These are phyloP conservation scores for Myriosclerotinia duriaeana DNA, from an alignment of 2,329 filamentous ascomycete species.

Conservation along the genomic window DNA sequence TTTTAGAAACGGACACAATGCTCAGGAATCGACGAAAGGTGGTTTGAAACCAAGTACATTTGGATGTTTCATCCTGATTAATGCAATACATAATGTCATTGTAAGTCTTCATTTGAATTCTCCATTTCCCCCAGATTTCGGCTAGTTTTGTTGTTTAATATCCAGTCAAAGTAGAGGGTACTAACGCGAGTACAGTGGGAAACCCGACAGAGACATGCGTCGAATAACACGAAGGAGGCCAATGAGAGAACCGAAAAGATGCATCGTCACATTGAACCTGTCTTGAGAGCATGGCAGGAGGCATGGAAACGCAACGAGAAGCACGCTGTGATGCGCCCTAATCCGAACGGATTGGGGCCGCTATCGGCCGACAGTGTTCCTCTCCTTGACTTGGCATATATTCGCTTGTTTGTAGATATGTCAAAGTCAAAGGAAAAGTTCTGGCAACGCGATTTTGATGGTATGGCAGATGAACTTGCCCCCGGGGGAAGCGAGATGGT, in stretches of 20 bases:
- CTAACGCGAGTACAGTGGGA: conserved; percentile 61
- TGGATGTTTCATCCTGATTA: conserved; percentile 87
- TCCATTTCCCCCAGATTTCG: not conserved
- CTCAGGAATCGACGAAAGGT: conserved; percentile 54
- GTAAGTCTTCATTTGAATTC: conserved; percentile 1
- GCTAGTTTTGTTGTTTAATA: not conserved
- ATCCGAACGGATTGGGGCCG: conserved; percentile 77
- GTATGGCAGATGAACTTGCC: conserved; percentile 80
- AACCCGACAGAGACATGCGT: conserved; percentile 85
- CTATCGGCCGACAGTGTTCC: conserved; percentile 89
- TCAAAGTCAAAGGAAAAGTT: conserved; percentile 88
- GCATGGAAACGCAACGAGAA: conserved; percentile 86
- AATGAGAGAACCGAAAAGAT: conserved; percentile 91
- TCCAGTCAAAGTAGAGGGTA: not conserved
- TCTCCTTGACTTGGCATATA: conserved; percentile 85
- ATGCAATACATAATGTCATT: conserved; percentile 95
- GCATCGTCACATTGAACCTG: conserved; percentile 92
- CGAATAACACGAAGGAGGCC: conserved; percentile 85
- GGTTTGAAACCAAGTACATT: conserved; percentile 84
- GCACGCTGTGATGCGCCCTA: conserved; percentile 80
- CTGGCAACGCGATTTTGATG: conserved; percentile 91
- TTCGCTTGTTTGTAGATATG: conserved; percentile 90
- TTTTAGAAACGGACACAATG: conserved; percentile 49
- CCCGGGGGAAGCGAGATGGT: conserved; percentile 71
- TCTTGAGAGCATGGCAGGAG: conserved; percentile 88